Evolutionary conservation across 306 rosid species (phyloP).

Genomic region (Castanea sativa): DNA sequence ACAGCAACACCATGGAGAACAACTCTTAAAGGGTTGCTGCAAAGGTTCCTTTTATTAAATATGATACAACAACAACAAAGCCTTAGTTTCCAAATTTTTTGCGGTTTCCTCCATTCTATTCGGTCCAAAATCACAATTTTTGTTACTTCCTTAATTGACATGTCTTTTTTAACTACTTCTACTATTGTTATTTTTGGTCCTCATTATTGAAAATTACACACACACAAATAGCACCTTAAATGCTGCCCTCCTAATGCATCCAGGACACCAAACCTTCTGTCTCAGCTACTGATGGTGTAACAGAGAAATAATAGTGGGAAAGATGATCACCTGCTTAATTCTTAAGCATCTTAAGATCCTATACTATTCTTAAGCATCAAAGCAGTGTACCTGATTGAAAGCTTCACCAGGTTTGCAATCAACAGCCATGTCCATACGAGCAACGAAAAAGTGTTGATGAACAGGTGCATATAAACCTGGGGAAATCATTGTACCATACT

Average conservation of each 20-base stretch:
- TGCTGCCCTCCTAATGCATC: neutral
- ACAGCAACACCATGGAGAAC: neutral
- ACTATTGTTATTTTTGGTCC: no score
- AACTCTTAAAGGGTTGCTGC: neutral
- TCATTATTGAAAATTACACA: no score
- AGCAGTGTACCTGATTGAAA: slow-evolving; percentile 69
- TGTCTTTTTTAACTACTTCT: no score
- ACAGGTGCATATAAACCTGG: slow-evolving; percentile 85
- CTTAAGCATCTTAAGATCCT: neutral
- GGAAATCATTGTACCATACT: slow-evolving; percentile 83
- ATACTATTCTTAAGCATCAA: neutral
- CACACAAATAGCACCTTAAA: neutral
- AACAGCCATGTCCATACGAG: slow-evolving; percentile 95
- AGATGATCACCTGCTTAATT: neutral
- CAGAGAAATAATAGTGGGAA: neutral
- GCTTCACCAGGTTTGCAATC: slow-evolving; percentile 95
- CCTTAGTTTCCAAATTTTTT: no score
- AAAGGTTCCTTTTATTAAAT: neutral
- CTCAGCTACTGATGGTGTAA: no score
- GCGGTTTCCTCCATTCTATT: no score
- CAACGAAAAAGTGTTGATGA: slow-evolving; percentile 85
- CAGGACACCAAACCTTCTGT: neutral
- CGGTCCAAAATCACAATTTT: no score
- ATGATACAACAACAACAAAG: no score
- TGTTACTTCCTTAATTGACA: no score